Conservation (phyloP, 2,329 filamentous ascomycete genomes). For the Fusarium sp. region DNA sequence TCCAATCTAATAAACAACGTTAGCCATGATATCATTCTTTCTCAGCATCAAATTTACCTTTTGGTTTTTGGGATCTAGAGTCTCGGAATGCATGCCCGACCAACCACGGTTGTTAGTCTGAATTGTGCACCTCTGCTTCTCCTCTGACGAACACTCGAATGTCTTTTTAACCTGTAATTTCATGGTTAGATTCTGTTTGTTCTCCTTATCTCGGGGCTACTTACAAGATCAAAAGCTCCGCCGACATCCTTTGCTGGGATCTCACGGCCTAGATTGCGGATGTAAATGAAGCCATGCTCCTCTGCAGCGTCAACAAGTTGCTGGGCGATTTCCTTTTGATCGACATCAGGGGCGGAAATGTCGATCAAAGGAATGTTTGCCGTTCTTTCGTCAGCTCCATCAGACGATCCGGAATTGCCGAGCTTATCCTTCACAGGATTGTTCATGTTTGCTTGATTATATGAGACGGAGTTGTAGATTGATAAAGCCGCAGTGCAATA, state of each 20-base stretch:
- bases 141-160: slow-evolving; percentile 74
- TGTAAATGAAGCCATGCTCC: slow-evolving; percentile 89
- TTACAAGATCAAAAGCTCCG: slow-evolving; percentile 78
- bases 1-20: slow-evolving; percentile 65
- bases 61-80: slow-evolving; percentile 84
- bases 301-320: slow-evolving; percentile 83
- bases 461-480: neutral
- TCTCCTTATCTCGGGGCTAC: slow-evolving; percentile 18
- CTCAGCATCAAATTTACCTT: slow-evolving; percentile 62
- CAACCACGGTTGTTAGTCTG: slow-evolving; percentile 87
- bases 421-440: slow-evolving; percentile 7
- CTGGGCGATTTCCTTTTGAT: slow-evolving; percentile 68
- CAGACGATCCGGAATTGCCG: neutral
- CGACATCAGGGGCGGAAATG: slow-evolving; percentile 62
- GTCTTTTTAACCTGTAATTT: slow-evolving; percentile 70
- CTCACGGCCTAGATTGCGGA: slow-evolving; percentile 77
- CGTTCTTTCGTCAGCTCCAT: slow-evolving; percentile 37
- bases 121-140: slow-evolving; percentile 81
- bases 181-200: neutral
- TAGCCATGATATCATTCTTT: neutral
- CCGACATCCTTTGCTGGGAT: slow-evolving; percentile 75
- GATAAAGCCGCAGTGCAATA: neutral
- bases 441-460: slow-evolving; percentile 7
- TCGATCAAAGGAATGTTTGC: slow-evolving; percentile 83
- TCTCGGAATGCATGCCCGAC: slow-evolving; percentile 89